Evolutionary conservation across 768 basidiomycete genomes (phyloP).

Genomic region (Lanmaoa pseudosensibilis): DNA sequence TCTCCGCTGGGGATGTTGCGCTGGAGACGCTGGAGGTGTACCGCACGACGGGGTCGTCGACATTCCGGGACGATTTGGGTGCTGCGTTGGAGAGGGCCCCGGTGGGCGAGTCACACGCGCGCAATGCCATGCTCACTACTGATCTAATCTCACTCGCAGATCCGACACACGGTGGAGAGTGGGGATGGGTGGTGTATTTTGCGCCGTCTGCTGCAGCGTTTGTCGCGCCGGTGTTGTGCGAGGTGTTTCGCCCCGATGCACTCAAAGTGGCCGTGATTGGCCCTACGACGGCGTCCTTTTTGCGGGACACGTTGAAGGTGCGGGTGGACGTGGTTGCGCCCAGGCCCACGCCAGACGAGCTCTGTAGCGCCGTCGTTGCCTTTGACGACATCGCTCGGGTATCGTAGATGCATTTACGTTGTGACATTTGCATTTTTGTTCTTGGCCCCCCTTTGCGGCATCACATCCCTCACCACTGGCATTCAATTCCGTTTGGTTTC

Average conservation of each 20-base stretch:
- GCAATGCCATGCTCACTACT: not conserved
- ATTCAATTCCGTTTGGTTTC: not conserved
- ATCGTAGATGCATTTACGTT: slow-evolving; percentile 13
- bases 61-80: slow-evolving; percentile 47
- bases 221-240: slow-evolving; percentile 49
- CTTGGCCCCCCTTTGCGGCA: not conserved
- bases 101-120: slow-evolving; percentile 22
- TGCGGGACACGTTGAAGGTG: slow-evolving; percentile 46
- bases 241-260: slow-evolving; percentile 37
- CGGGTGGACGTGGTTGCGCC: slow-evolving; percentile 54
- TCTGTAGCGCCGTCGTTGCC: slow-evolving; percentile 35
- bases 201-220: slow-evolving; percentile 70
- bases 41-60: slow-evolving; percentile 56
- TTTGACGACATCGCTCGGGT: slow-evolving; percentile 17
- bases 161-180: slow-evolving; percentile 18
- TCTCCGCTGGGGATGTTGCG: slow-evolving; percentile 45
- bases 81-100: slow-evolving; percentile 27
- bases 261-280: slow-evolving; percentile 63
- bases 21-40: slow-evolving; percentile 66
- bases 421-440: not conserved
- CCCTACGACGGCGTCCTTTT: slow-evolving; percentile 57
- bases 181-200: slow-evolving; percentile 73
- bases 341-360: slow-evolving; percentile 56
- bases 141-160: not conserved
- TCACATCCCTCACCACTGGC: not conserved